Evolutionary conservation across 2,329 filamentous ascomycete species (phyloP).

Genomic region (Neofusicoccum sp.): DNA sequence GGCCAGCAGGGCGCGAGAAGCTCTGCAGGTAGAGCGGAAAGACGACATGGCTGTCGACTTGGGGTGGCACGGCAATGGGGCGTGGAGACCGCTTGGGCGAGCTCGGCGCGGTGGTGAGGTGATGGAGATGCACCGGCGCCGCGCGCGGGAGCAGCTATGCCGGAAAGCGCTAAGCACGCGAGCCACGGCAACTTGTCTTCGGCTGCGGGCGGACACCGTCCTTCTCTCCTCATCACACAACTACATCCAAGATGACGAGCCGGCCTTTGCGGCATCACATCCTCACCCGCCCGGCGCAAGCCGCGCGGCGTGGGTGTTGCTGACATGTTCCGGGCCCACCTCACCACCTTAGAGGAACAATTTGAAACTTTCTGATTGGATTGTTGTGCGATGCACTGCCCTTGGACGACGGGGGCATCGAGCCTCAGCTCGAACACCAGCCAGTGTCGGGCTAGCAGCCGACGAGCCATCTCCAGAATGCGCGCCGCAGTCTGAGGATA

Average conservation of each 20-base stretch:
- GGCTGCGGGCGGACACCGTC: neutral
- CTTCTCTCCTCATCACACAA: constrained; percentile 59
- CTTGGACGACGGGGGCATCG: constrained; percentile 7
- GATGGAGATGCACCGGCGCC: constrained; percentile 4
- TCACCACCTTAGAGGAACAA: constrained; percentile 48
- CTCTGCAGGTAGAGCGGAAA: constrained; percentile 39
- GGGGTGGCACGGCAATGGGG: constrained; percentile 10
- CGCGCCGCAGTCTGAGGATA: neutral
- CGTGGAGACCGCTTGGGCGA: neutral
- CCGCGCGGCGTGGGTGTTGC: constrained; percentile 49
- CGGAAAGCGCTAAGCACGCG: neutral
- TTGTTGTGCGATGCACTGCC: constrained; percentile 31
- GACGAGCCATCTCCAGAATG: neutral
- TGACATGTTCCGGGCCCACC: constrained; percentile 47
- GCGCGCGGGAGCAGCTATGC: neutral
- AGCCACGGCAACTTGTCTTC: neutral
- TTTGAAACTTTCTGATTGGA: constrained; percentile 46
- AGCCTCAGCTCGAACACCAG: neutral
- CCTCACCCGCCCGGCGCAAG: constrained; percentile 51
- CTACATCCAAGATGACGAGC: constrained; percentile 80
- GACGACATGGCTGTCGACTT: constrained; percentile 38
- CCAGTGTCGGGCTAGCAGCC: neutral
- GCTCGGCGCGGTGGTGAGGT: constrained; percentile 17
- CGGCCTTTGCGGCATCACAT: constrained; percentile 57
- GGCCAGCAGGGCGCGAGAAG: constrained; percentile 36